Conservation (phyloP, 108 stramenopile genomes). For the Epithemia pelagica region DNA sequence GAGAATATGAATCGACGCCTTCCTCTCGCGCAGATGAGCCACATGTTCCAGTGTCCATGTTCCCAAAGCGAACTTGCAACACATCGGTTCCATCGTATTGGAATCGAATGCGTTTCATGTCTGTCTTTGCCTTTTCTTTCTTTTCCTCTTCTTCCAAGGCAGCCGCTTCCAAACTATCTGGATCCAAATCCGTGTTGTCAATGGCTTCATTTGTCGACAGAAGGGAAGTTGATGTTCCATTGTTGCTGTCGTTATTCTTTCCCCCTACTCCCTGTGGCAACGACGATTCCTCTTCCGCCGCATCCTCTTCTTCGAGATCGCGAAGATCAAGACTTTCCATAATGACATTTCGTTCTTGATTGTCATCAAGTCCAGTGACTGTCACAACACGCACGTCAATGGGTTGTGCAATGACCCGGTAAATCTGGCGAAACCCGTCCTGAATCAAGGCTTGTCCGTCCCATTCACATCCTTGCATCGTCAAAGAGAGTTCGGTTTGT, state of each 20-base stretch:
- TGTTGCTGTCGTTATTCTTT: neutral
- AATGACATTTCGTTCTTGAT: neutral
- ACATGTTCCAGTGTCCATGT: neutral
- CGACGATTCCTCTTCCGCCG: neutral
- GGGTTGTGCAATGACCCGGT: neutral
- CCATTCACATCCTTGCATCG: conserved; percentile 7
- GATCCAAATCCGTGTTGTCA: neutral
- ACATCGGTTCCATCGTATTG: conserved; percentile 7
- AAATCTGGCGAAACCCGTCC: neutral
- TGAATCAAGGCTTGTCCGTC: neutral
- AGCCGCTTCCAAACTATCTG: neutral
- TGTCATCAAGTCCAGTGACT: neutral
- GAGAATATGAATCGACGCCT: neutral
- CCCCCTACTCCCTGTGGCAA: neutral
- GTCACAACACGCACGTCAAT: neutral
- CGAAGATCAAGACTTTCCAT: neutral
- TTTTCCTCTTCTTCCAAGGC: neutral
- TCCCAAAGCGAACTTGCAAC: neutral
- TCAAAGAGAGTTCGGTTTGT: neutral
- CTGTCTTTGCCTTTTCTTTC: neutral
- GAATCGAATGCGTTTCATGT: neutral
- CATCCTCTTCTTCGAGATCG: neutral
- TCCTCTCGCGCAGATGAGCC: neutral
- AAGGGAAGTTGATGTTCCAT: neutral
- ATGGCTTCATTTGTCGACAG: too few species aligned